Base-by-base conservation (phyloP, 441 rosid species). In the Metrosideros polymorpha region DNA sequence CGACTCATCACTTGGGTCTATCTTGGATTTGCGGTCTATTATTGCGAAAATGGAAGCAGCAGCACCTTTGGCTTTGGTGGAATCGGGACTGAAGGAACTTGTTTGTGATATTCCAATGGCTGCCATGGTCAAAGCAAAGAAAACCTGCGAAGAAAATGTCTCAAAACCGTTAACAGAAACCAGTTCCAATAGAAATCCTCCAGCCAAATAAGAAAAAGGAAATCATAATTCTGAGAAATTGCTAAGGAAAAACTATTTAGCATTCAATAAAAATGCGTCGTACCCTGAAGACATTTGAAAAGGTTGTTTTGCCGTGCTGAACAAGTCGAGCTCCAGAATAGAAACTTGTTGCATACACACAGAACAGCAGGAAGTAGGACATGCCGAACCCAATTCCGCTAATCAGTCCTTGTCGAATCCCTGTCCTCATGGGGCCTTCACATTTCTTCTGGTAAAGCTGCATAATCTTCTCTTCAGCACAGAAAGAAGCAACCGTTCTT, bases 121-220 rank as follows among this genome's bases (percentile, higher is more conserved):
- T 50, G 88, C 85, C 88, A 86, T 86, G 53, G 88, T 59, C 47
- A 86, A 50, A 51, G 85, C 85, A 49, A 86, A 86, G 88, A 86
- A 86, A 35, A 83, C 88, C 88, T 86, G 82, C 66, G 10, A 82
- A 39, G 53, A 17, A 50, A 83, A 10, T 39, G 15, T 39, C 47
- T 71, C n/a, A 71, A 47, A 6, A 71, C 79, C 4, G 47, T 71
- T 35, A 32, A 39, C 82, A 18, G 45, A 24, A 42, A 29, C 45
- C 32, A 7, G 24, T 45, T 57, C 35, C 47, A 13, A 13, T 5
- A 39, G n/a, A 18, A 49, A 42, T 84, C 42, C 52, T 59, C 22
- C 79, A 12, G 47, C 47, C 47, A 71, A 6, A 71, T 39, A 71
- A 71, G 47, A 25, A 39, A 39, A 71, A 22, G 79, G 79, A 17